These are phyloP conservation scores for Pythium chondricola DNA, from an alignment of 352 stramenopile species.

Conservation along the genomic window DNA sequence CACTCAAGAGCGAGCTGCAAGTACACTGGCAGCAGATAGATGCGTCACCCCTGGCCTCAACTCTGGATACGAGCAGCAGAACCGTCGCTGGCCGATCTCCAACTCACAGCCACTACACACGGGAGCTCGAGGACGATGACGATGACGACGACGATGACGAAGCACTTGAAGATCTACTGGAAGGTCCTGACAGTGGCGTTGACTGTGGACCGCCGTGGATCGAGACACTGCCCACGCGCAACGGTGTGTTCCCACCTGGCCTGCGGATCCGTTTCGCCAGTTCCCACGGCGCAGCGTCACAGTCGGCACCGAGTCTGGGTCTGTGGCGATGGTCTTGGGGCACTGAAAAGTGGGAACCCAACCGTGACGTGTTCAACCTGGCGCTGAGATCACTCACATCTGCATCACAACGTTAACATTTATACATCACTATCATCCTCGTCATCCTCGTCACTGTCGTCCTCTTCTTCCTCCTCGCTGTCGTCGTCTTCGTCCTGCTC, in stretches of 20 bases:
- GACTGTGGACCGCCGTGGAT: not conserved
- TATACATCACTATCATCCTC: slow-evolving; percentile 1
- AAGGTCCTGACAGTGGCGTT: not conserved
- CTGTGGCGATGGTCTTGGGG: slow-evolving; percentile 5
- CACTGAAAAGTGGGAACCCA: slow-evolving; percentile 1
- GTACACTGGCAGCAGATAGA: not conserved
- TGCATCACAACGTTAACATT: not conserved
- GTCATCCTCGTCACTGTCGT: slow-evolving; percentile 1
- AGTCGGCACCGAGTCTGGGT: not conserved
- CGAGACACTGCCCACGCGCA: not conserved
- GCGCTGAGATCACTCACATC: not conserved
- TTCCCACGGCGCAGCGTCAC: not conserved
- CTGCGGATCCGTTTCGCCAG: not conserved
- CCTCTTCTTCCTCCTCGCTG: slow-evolving; percentile 6
- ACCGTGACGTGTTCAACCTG: not conserved
- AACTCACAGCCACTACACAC: too few relatives aligned
- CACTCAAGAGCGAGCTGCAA: not conserved
- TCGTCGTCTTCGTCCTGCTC: slow-evolving; percentile 5
- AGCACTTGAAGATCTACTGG: not conserved
- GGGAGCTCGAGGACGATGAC: not conserved
- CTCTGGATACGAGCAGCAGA: not conserved
- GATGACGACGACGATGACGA: slow-evolving; percentile 1
- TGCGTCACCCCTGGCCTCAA: not conserved
- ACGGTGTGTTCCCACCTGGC: not conserved
- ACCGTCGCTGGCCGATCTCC: too few relatives aligned